Conservation (phyloP, 1,139 yeast genomes). For the Hyphopichia fennica region DNA sequence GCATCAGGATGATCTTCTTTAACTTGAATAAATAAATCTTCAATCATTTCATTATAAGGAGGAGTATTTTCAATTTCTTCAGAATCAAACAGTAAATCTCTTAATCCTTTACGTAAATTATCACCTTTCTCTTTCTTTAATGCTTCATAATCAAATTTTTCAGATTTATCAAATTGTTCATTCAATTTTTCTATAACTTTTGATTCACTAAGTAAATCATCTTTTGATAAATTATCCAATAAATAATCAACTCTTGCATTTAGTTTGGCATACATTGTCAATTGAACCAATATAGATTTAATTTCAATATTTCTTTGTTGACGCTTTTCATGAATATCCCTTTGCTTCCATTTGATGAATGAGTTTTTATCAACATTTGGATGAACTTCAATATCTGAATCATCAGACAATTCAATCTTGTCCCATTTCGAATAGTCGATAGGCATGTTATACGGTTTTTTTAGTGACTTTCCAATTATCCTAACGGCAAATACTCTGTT, state of each 20-base stretch:
- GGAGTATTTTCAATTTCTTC: conserved; percentile 71
- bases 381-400: conserved; percentile 94
- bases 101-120: conserved; percentile 42
- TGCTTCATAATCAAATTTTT: conserved; percentile 47
- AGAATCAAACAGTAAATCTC: conserved; percentile 37
- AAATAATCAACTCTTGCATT: conserved; percentile 71
- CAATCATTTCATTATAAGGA: conserved; percentile 89
- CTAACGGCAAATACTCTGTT: too few relatives aligned
- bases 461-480: background rate
- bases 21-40: conserved; percentile 76
- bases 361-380: conserved; percentile 96
- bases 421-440: conserved; percentile 98
- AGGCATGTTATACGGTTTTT: conserved; percentile 43
- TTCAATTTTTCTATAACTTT: conserved; percentile 45
- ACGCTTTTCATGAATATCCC: conserved; percentile 94
- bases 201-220: conserved; percentile 40
- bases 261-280: conserved; percentile 72
- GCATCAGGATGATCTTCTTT: conserved; percentile 59
- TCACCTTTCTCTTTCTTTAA: conserved; percentile 38
- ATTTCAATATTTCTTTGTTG: conserved; percentile 76
- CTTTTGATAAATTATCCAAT: conserved; percentile 39
- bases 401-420: conserved; percentile 91
- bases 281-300: conserved; percentile 69
- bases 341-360: conserved; percentile 94
- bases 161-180: conserved; percentile 54